Conservation (phyloP, 805 yeast genomes). For the Hemisphaericaspora nanyangensis region DNA sequence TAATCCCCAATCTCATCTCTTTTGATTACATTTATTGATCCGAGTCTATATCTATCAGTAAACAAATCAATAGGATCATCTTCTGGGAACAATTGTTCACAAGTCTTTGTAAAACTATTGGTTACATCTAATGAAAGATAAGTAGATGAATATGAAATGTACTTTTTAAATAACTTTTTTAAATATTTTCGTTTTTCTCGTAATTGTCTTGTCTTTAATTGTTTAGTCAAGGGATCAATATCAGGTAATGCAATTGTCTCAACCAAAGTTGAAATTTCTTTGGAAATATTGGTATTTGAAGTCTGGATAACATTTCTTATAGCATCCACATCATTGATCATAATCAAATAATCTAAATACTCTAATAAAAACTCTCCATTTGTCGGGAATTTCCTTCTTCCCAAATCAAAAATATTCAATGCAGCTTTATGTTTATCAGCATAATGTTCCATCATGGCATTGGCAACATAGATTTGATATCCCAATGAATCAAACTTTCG, state of each 20-base stretch:
- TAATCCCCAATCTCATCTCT: constrained; percentile 32
- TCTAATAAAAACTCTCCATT: constrained; percentile 60
- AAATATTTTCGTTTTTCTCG: constrained; percentile 21
- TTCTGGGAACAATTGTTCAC: constrained; percentile 60
- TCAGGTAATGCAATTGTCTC: constrained; percentile 26
- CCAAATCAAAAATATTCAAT: constrained; percentile 71
- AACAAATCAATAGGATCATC: constrained; percentile 41
- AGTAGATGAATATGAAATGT: constrained; percentile 63
- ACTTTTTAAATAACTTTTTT: constrained; percentile 36
- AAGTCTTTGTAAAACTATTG: constrained; percentile 62
- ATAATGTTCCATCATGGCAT: constrained; percentile 76
- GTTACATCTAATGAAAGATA: constrained; percentile 71
- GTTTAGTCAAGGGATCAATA: constrained; percentile 28
- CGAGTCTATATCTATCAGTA: constrained; percentile 36
- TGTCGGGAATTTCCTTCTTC: constrained; percentile 53
- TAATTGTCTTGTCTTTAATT: constrained; percentile 40
- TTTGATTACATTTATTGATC: constrained; percentile 33
- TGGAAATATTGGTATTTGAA: constrained; percentile 53
- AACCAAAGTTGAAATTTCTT: constrained; percentile 23
- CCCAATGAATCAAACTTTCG: constrained; percentile 63
- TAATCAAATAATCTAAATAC: constrained; percentile 70
- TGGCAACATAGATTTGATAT: constrained; percentile 74
- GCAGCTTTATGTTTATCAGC: constrained; percentile 68
- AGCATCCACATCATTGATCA: constrained; percentile 64
- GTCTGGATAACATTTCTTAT: constrained; percentile 82